Conservation (phyloP, 208 protist species). For the Wallacemonas sp. region DNA sequence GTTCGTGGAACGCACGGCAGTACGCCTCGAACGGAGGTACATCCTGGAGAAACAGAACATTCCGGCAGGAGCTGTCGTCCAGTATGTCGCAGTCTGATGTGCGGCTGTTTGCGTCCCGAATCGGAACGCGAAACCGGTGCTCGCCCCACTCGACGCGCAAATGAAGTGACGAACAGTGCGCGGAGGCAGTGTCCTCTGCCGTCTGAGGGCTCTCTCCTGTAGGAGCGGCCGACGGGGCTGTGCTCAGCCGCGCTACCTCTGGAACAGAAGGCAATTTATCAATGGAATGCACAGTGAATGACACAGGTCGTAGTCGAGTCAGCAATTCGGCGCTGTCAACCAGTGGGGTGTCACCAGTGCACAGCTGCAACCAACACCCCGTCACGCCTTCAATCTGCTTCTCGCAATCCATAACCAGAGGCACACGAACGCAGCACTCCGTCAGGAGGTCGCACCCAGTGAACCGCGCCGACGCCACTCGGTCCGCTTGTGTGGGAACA, state of each 20-base stretch:
- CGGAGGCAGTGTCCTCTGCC: background rate
- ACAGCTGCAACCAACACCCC: constrained; percentile 15
- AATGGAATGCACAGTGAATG: constrained; percentile 17
- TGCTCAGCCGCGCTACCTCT: background rate
- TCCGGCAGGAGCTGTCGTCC: constrained; percentile 9
- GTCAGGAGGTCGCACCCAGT: constrained; percentile 9
- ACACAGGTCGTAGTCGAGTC: background rate
- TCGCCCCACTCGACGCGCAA: constrained; percentile 11
- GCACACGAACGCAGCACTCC: background rate
- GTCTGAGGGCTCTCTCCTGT: background rate
- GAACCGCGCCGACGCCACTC: background rate
- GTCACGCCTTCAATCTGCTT: background rate
- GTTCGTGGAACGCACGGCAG: constrained; percentile 1
- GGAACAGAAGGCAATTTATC: constrained; percentile 9
- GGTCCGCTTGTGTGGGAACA: background rate
- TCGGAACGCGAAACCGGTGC: background rate
- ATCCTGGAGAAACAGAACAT: constrained; percentile 16
- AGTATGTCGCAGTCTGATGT: background rate
- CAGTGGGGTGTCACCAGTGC: background rate
- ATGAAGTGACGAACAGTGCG: background rate
- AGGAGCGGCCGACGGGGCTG: background rate
- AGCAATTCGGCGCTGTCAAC: background rate
- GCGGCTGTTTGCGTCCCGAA: background rate
- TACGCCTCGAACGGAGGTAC: constrained; percentile 24
- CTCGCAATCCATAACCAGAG: background rate